A percentile compares a stretch with the other conserved stretches of the same genome.
Conservation (phyloP, 106 monocot species). For the Acorus calamus region DNA sequence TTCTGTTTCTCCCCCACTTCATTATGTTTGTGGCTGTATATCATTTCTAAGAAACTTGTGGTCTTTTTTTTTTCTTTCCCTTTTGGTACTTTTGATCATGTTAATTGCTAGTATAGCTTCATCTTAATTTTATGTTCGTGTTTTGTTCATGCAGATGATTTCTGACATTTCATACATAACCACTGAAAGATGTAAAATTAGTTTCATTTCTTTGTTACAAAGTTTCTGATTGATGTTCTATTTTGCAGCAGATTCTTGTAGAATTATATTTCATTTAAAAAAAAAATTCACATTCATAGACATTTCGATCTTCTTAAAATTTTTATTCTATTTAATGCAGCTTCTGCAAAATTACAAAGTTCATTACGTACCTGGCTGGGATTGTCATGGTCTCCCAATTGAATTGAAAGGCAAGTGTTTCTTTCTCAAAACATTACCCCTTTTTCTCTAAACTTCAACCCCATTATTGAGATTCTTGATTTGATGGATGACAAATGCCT, state of each 20-base stretch:
- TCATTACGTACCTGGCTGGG: constrained; percentile 88
- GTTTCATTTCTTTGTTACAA: too few species aligned
- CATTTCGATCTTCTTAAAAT: not conserved
- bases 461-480: not conserved
- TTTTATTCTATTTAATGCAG: constrained; percentile 35
- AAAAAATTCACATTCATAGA: not conserved
- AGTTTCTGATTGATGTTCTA: too few species aligned
- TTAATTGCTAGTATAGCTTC: too few species aligned
- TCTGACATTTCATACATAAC: too few species aligned
- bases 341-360: constrained; percentile 87
- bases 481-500: not conserved
- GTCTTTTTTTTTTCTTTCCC: too few species aligned
- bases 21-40: not conserved
- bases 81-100: too few species aligned
- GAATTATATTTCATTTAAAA: too few species aligned
- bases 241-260: too few species aligned
- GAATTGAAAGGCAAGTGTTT: constrained; percentile 78
- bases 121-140: too few species aligned
- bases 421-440: not conserved
- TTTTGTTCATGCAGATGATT: too few species aligned
- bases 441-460: not conserved
- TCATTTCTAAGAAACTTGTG: too few species aligned
- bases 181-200: too few species aligned
- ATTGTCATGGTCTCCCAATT: constrained; percentile 98
- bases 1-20: constrained; percentile 4